phyloP scores from a whole-genome alignment of 2,329 filamentous ascomycete genomes.

The Fusarium udum region DNA sequence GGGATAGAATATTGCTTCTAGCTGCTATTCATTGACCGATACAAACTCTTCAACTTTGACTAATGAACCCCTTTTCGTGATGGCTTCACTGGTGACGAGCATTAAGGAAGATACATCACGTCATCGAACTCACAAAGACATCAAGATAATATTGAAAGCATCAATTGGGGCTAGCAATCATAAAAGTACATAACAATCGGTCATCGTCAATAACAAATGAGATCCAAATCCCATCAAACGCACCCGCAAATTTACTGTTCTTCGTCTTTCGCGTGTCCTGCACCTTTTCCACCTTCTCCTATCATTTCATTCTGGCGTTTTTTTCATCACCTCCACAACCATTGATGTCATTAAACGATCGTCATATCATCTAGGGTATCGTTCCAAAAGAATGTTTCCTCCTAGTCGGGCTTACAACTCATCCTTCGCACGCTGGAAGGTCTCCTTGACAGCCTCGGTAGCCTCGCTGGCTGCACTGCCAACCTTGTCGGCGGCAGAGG shows the following conservation, averaged over 20 bases:
- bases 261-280: conserved; percentile 19
- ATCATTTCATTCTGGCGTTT: conserved; percentile 18
- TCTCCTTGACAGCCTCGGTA: conserved; percentile 55
- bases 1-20: background rate
- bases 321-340: conserved; percentile 2
- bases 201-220: conserved; percentile 27
- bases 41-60: background rate
- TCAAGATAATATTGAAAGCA: background rate
- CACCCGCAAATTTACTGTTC: conserved; percentile 17
- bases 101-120: background rate
- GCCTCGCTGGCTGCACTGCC: conserved; percentile 53
- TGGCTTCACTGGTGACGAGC: too few relatives aligned
- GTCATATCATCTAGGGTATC: conserved; percentile 45
- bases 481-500: conserved; percentile 49
- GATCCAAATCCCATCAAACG: conserved; percentile 38
- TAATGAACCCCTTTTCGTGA: conserved; percentile 5
- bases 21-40: background rate
- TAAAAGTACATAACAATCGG: conserved; percentile 30
- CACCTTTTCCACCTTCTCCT: conserved; percentile 10
- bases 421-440: conserved; percentile 49
- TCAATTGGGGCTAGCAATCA: conserved; percentile 28
- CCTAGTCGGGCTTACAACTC: conserved; percentile 49
- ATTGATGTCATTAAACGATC: conserved; percentile 41
- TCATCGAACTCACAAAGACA: accelerated
- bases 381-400: conserved; percentile 40